A percentile compares a stretch with the other conserved stretches of the same genome.
Conservation (phyloP, 805 yeast species). For the Wickerhamiella qilinensis region DNA sequence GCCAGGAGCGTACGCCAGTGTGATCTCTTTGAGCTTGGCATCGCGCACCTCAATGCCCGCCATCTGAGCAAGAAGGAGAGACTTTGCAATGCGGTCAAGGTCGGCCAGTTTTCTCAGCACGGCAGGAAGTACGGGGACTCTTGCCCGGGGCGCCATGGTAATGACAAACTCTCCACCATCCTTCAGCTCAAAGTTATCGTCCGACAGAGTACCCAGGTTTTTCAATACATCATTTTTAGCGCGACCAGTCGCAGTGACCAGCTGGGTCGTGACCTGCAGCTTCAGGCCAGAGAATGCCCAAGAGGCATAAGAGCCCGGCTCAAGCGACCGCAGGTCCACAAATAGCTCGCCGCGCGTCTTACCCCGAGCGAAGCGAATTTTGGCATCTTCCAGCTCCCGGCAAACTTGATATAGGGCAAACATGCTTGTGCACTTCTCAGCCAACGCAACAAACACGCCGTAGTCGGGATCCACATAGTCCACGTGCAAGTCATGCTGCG, state of each 20-base stretch:
- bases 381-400: slow-evolving; percentile 16
- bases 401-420: slow-evolving; percentile 19
- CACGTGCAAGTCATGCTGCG: slow-evolving; percentile 8
- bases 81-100: slow-evolving; percentile 12
- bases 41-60: slow-evolving; percentile 8
- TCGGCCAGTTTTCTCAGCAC: not conserved
- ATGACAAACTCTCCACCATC: not conserved
- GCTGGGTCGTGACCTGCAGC: slow-evolving; percentile 6
- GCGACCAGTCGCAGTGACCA: slow-evolving; percentile 2
- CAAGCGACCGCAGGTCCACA: slow-evolving; percentile 9
- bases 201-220: slow-evolving; percentile 2
- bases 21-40: slow-evolving; percentile 11
- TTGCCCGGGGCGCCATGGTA: not conserved
- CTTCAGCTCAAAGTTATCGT: not conserved
- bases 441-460: slow-evolving; percentile 15
- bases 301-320: slow-evolving; percentile 3
- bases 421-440: slow-evolving; percentile 14
- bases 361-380: slow-evolving; percentile 10
- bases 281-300: slow-evolving; percentile 16
- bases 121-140: not conserved
- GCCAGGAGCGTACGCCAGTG: slow-evolving; percentile 11
- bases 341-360: slow-evolving; percentile 7
- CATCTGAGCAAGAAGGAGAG: slow-evolving; percentile 11
- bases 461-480: slow-evolving; percentile 17
- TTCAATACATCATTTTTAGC: slow-evolving; percentile 1